These are phyloP conservation scores for Erythrophleum ivorense DNA, from an alignment of 331 rosid genomes.

Conservation along the genomic window DNA sequence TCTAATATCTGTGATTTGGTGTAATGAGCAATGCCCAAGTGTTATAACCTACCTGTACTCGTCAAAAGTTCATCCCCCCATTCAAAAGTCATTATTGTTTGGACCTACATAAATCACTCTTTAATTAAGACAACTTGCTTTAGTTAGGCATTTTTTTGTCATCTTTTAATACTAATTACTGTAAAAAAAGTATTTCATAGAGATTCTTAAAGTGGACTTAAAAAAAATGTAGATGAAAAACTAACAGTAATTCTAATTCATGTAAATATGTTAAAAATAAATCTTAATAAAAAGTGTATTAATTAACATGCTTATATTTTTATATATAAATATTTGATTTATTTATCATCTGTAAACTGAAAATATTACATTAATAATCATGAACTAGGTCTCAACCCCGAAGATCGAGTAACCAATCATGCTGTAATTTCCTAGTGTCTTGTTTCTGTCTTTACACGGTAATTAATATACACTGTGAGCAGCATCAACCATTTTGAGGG, in stretches of 20 bases:
- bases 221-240: too few relatives aligned
- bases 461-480: background rate
- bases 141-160: conserved; percentile 38
- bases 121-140: conserved; percentile 44
- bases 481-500: conserved; percentile 2
- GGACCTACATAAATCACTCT: conserved; percentile 40
- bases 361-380: background rate
- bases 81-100: conserved; percentile 53
- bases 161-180: background rate
- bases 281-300: too few relatives aligned
- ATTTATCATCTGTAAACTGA: too few relatives aligned
- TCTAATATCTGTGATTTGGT: background rate
- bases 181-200: background rate
- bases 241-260: too few relatives aligned
- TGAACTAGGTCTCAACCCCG: background rate
- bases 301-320: too few relatives aligned
- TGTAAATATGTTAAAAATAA: too few relatives aligned
- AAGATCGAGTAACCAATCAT: conserved; percentile 33
- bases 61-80: conserved; percentile 49
- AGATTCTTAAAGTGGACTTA: background rate
- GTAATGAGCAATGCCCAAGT: conserved; percentile 27
- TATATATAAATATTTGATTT: too few relatives aligned
- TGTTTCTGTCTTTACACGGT: conserved; percentile 22
- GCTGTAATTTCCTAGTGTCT: conserved; percentile 13
- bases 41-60: background rate